phyloP scores from a whole-genome alignment of 768 basidiomycete species.

The Suillus paluster region DNA sequence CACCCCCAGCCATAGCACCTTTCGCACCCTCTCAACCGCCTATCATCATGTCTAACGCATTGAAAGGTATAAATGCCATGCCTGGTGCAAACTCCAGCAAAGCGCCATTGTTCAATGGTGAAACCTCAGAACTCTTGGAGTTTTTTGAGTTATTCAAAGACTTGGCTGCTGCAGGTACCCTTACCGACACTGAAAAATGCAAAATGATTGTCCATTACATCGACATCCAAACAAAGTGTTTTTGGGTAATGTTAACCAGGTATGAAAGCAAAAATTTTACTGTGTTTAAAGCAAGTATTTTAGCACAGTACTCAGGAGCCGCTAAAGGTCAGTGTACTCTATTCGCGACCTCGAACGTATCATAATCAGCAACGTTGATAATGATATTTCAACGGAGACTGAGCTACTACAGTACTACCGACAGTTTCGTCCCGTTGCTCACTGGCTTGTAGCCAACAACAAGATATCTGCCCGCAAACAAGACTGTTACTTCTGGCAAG shows the following conservation, averaged over 20 bases:
- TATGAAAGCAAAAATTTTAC: constrained; percentile 9
- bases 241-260: constrained; percentile 6
- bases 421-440: neutral
- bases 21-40: too few relatives aligned
- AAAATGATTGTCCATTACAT: constrained; percentile 4
- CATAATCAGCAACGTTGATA: neutral
- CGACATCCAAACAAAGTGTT: constrained; percentile 2
- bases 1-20: too few relatives aligned
- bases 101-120: neutral
- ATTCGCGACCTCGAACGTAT: neutral
- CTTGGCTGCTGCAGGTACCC: neutral
- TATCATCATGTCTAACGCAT: too few relatives aligned
- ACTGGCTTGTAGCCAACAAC: too few relatives aligned
- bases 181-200: constrained; percentile 10
- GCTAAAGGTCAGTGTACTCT: too few relatives aligned
- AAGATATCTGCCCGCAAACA: neutral
- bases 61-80: too few relatives aligned
- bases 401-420: constrained; percentile 2
- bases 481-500: constrained; percentile 4
- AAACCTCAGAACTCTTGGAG: constrained; percentile 8
- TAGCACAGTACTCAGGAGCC: constrained; percentile 3
- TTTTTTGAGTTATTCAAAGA: constrained; percentile 13
- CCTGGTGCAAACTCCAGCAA: too few relatives aligned
- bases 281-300: constrained; percentile 2
- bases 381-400: constrained; percentile 4